Percentiles rank a stretch among this genome's conserved stretches.
These are phyloP conservation scores for Leccinum arenicola DNA, from an alignment of 768 basidiomycete genomes.

Conservation along the genomic window DNA sequence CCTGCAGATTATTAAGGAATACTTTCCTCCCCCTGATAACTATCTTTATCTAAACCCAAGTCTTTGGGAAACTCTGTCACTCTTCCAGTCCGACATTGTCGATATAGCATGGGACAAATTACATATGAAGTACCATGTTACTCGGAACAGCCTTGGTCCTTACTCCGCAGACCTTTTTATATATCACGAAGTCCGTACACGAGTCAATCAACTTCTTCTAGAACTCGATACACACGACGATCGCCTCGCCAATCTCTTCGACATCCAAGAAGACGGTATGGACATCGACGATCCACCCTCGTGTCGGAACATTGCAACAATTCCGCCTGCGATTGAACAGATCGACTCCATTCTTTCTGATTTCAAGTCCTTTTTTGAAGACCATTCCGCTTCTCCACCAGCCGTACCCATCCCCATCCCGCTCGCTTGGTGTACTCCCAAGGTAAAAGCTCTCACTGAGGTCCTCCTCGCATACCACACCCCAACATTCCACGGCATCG, in stretches of 20 bases:
- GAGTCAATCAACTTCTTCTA: constrained; percentile 41
- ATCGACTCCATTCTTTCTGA: constrained; percentile 48
- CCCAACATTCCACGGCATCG: constrained; percentile 69
- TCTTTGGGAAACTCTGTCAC: constrained; percentile 51
- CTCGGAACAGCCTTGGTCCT: constrained; percentile 63
- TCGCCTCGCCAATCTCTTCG: constrained; percentile 15
- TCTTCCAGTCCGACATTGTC: constrained; percentile 34
- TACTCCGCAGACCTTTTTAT: constrained; percentile 75
- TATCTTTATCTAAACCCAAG: constrained; percentile 58
- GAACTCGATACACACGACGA: constrained; percentile 23
- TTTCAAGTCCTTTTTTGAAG: constrained; percentile 39
- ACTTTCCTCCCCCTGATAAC: constrained; percentile 46
- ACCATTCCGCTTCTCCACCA: constrained; percentile 25
- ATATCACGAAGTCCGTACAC: constrained; percentile 55
- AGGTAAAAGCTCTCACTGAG: constrained; percentile 61
- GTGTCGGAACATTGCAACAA: constrained; percentile 12
- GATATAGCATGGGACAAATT: constrained; percentile 59
- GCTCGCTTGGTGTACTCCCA: constrained; percentile 71
- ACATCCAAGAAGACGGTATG: constrained; percentile 24
- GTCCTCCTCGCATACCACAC: constrained; percentile 55
- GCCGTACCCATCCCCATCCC: constrained; percentile 41
- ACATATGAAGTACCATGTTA: constrained; percentile 59
- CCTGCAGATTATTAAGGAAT: constrained; percentile 55
- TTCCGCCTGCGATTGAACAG: constrained; percentile 45
- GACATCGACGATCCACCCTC: constrained; percentile 26